These are phyloP conservation scores for Kentomonas sorsogonicus DNA, from an alignment of 208 protist species.

Conservation along the genomic window DNA sequence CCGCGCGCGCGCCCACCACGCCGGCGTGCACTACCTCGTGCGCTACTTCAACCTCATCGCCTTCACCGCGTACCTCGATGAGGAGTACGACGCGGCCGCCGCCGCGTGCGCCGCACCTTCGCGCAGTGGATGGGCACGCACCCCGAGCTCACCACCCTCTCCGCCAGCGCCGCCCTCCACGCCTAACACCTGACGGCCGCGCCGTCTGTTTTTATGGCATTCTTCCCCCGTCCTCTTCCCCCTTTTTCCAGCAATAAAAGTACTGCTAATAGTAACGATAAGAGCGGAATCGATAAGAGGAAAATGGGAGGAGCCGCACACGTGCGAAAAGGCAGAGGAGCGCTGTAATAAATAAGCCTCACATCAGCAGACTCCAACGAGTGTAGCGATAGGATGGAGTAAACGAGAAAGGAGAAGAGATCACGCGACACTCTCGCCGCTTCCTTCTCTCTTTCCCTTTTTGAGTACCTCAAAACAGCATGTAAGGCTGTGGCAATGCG, in stretches of 20 bases:
- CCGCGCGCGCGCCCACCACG: constrained; percentile 76
- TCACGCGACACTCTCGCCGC: too few relatives aligned
- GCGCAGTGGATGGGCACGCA: constrained; percentile 50
- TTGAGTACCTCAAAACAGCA: not conserved
- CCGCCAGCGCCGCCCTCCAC: constrained; percentile 51
- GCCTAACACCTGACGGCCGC: constrained; percentile 7
- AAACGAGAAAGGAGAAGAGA: too few relatives aligned
- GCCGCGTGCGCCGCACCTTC: constrained; percentile 55
- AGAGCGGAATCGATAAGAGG: not conserved
- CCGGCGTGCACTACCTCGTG: constrained; percentile 79
- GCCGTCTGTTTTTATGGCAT: not conserved
- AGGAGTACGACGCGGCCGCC: constrained; percentile 62
- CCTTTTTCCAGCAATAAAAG: constrained; percentile 6
- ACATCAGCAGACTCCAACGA: too few relatives aligned
- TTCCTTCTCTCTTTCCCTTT: constrained; percentile 1
- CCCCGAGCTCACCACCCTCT: constrained; percentile 63
- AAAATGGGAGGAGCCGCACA: too few relatives aligned
- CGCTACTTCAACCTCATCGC: constrained; percentile 87
- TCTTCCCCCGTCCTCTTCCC: not conserved
- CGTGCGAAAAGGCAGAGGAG: too few relatives aligned
- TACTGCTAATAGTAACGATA: not conserved
- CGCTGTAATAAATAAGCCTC: too few relatives aligned
- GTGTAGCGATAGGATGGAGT: too few relatives aligned
- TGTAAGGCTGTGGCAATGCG: too few relatives aligned
- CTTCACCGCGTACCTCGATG: constrained; percentile 81